These are phyloP conservation scores for Aspergillus kassunensis DNA, from an alignment of 495 filamentous ascomycete species.

Conservation along the genomic window DNA sequence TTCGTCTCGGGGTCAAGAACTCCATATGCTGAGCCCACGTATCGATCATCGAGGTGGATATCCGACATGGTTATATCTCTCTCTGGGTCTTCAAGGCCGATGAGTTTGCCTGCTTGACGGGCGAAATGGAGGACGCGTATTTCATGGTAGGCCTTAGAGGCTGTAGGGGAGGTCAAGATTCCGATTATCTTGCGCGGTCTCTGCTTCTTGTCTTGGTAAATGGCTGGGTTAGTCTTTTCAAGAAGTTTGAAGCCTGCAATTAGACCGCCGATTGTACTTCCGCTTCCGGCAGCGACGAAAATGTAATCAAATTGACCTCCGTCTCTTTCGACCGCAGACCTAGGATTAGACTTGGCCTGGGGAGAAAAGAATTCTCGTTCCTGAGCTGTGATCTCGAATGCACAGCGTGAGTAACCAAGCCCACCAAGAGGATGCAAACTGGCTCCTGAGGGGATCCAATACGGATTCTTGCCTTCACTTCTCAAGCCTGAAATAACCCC, in stretches of 20 bases:
- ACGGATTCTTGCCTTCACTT: constrained; percentile 17
- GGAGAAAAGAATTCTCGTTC: constrained; percentile 20
- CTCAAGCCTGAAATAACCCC: constrained; percentile 21
- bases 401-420: constrained; percentile 36
- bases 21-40: constrained; percentile 32
- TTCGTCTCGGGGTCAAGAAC: constrained; percentile 27
- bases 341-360: too few relatives aligned
- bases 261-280: constrained; percentile 36
- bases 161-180: constrained; percentile 35
- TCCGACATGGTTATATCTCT: constrained; percentile 27
- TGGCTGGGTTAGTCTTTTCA: constrained; percentile 24
- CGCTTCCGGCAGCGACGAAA: constrained; percentile 40
- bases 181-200: constrained; percentile 22
- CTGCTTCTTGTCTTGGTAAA: constrained; percentile 1
- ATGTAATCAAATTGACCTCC: constrained; percentile 31
- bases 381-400: constrained; percentile 36
- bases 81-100: constrained; percentile 17
- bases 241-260: constrained; percentile 38
- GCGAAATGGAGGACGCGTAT: constrained; percentile 33
- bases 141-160: constrained; percentile 26
- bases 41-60: constrained; percentile 34
- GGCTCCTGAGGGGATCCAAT: constrained; percentile 41
- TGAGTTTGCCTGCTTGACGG: constrained; percentile 24
- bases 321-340: too few relatives aligned
- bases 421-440: constrained; percentile 38